Conservation (phyloP, 495 filamentous ascomycete species). For the Staphylotrichum tortipilum region DNA sequence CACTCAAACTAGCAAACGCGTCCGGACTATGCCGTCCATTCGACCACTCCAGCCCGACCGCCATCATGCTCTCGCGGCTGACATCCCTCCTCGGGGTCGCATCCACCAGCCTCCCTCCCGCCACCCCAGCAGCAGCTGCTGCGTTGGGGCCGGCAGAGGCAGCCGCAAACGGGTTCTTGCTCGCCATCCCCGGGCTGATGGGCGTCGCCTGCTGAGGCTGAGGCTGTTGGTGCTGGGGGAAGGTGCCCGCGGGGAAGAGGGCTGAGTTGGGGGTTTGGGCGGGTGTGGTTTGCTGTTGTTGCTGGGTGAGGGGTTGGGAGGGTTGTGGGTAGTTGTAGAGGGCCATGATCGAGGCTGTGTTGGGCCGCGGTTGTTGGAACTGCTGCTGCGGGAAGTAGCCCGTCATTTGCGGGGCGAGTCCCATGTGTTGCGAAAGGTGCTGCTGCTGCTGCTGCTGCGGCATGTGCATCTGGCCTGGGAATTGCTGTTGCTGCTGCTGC, state of each 20-base stretch:
- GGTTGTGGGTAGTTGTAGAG: slow-evolving; percentile 73
- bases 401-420: slow-evolving; percentile 13
- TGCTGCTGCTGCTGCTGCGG: slow-evolving; percentile 12
- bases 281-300: slow-evolving; percentile 37
- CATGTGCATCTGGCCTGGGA: slow-evolving; percentile 20
- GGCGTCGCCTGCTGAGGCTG: slow-evolving; percentile 11
- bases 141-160: slow-evolving; percentile 8
- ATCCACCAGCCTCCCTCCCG: too few species aligned
- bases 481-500: slow-evolving; percentile 33
- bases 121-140: slow-evolving; percentile 7
- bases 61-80: slow-evolving; percentile 87
- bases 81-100: slow-evolving; percentile 48
- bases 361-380: slow-evolving; percentile 32
- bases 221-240: background rate
- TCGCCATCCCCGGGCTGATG: slow-evolving; percentile 23
- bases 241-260: too few species aligned
- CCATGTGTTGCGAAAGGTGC: slow-evolving; percentile 24
- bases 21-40: slow-evolving; percentile 87
- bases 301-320: too few species aligned
- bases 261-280: slow-evolving; percentile 27
- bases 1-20: slow-evolving; percentile 91
- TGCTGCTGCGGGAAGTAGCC: slow-evolving; percentile 23
- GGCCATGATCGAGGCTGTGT: slow-evolving; percentile 82
- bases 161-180: slow-evolving; percentile 42
- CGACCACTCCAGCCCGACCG: slow-evolving; percentile 53